Conservation (phyloP, 2,329 filamentous ascomycete species). For the Paraphaeosphaeria minitans region DNA sequence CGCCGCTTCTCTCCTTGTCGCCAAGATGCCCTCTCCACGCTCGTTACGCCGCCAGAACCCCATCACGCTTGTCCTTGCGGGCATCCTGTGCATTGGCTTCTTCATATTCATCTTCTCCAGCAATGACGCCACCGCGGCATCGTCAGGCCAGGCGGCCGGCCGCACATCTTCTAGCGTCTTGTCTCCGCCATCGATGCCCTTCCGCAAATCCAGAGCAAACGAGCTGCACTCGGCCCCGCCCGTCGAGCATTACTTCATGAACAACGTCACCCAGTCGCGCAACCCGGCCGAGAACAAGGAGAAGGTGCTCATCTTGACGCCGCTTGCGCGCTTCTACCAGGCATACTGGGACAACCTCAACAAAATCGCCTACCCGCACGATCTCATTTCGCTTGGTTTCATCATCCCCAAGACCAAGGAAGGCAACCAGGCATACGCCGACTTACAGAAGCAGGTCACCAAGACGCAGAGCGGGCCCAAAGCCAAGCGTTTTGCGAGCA, state of each 20-base stretch:
- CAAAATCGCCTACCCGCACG: conserved; percentile 84
- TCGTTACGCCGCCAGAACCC: conserved; percentile 79
- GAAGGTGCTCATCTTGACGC: conserved; percentile 87
- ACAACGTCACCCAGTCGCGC: conserved; percentile 84
- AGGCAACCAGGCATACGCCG: conserved; percentile 82
- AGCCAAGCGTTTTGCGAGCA: conserved; percentile 83
- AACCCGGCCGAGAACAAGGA: conserved; percentile 80
- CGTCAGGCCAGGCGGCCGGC: conserved; percentile 55
- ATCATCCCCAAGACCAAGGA: conserved; percentile 94
- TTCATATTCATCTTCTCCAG: conserved; percentile 67
- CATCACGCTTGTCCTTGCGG: conserved; percentile 73
- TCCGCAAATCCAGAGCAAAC: conserved; percentile 68
- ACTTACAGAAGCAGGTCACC: conserved; percentile 81
- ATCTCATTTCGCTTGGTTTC: conserved; percentile 92
- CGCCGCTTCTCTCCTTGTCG: conserved; percentile 31
- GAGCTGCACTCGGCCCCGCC: conserved; percentile 71
- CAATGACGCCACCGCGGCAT: conserved; percentile 58
- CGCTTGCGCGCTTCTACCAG: conserved; percentile 90
- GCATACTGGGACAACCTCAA: conserved; percentile 95
- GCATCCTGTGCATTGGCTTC: conserved; percentile 69
- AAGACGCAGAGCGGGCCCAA: conserved; percentile 84
- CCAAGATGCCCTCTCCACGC: conserved; percentile 64
- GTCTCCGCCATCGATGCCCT: conserved; percentile 75
- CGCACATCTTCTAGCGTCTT: conserved; percentile 70
- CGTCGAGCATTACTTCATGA: conserved; percentile 91